These are phyloP conservation scores for Platanthera guangdongensis DNA, from an alignment of 106 monocot species.

Conservation along the genomic window DNA sequence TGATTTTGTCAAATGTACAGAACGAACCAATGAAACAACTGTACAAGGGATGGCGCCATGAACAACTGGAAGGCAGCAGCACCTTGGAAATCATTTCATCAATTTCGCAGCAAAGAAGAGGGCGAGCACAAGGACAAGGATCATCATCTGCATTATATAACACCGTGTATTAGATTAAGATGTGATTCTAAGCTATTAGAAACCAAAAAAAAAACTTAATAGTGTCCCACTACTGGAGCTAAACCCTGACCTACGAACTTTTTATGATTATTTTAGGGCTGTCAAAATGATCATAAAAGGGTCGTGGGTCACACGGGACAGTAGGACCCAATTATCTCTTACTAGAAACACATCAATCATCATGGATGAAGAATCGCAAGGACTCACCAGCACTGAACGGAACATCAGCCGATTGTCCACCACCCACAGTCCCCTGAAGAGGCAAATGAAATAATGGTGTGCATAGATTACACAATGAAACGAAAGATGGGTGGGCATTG, in stretches of 20 bases:
- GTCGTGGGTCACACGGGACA: no score
- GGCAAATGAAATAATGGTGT: not conserved
- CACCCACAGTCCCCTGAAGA: slow-evolving; percentile 14
- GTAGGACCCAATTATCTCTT: no score
- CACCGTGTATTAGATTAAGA: not conserved
- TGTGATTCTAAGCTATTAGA: not conserved
- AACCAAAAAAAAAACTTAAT: not conserved
- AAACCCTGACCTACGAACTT: no score
- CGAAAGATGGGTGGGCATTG: no score
- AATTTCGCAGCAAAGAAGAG: slow-evolving; percentile 22
- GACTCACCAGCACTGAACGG: slow-evolving; percentile 36
- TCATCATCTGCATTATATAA: slow-evolving; percentile 21
- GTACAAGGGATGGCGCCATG: no score
- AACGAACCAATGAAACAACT: no score
- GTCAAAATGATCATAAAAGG: no score
- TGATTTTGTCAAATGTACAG: no score
- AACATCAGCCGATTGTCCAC: slow-evolving; percentile 15
- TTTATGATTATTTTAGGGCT: no score
- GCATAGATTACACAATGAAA: not conserved
- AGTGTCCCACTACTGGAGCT: no score
- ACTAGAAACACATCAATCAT: no score
- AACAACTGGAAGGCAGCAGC: slow-evolving; percentile 25
- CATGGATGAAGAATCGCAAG: not conserved
- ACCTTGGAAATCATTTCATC: slow-evolving; percentile 1
- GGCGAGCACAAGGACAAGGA: slow-evolving; percentile 25